Percentiles rank a stretch among this genome's conserved stretches.
Evolutionary conservation across 805 yeast genomes (phyloP).

Genomic region (Yamadazyma endophytica): DNA sequence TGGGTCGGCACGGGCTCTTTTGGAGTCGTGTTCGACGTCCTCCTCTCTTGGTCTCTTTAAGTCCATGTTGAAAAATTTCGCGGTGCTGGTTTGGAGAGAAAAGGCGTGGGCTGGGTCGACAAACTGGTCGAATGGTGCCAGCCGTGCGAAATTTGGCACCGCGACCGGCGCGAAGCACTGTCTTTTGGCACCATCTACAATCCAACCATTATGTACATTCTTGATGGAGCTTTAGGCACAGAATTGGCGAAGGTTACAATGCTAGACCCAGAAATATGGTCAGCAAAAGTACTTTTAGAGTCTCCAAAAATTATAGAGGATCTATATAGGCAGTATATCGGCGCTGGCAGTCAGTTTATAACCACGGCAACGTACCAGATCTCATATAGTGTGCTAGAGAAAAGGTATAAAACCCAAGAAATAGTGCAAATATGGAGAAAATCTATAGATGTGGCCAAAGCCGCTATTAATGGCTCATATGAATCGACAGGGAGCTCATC

Average conservation of each 20-base stretch:
- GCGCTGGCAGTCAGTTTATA: conserved; percentile 51
- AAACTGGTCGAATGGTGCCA: not conserved
- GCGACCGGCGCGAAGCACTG: not conserved
- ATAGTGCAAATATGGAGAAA: conserved; percentile 17
- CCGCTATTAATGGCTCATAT: conserved; percentile 15
- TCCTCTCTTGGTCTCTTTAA: conserved; percentile 13
- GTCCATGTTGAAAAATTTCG: not conserved
- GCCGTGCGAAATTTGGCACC: conserved; percentile 1
- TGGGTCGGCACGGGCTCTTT: conserved; percentile 40
- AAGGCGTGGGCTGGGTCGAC: not conserved
- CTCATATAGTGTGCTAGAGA: conserved; percentile 37
- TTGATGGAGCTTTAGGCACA: conserved; percentile 68
- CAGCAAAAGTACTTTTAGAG: conserved; percentile 48
- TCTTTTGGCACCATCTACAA: not conserved
- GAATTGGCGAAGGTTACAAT: conserved; percentile 46
- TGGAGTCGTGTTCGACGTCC: conserved; percentile 23
- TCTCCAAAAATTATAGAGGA: conserved; percentile 40
- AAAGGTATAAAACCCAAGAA: conserved; percentile 13
- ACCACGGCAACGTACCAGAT: conserved; percentile 62
- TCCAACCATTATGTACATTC: conserved; percentile 10
- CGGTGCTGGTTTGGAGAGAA: not conserved
- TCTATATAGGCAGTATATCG: conserved; percentile 49
- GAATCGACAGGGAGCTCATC: no score
- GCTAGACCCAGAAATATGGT: conserved; percentile 47
- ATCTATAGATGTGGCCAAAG: conserved; percentile 20